Evolutionary conservation across 2,329 filamentous ascomycete genomes (phyloP).

Genomic region (Sclerotinia spermophila): DNA sequence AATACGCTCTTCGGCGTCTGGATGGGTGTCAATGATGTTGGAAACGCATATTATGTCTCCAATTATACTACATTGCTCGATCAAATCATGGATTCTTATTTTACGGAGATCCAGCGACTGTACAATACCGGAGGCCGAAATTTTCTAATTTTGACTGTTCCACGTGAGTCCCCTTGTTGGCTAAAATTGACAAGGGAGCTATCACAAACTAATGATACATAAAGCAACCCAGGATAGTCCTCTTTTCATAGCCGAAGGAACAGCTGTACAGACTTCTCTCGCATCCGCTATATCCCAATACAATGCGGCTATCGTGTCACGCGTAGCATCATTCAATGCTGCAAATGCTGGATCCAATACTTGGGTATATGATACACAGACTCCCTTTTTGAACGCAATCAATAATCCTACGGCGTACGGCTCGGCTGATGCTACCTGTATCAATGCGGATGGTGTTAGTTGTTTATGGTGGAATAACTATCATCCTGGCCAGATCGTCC

Average conservation of each 20-base stretch:
- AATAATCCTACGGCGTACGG: neutral
- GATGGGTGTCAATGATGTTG: conserved; percentile 10
- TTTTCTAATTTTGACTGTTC: neutral
- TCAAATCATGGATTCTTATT: conserved; percentile 3
- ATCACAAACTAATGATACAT: neutral
- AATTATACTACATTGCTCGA: neutral
- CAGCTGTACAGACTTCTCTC: neutral
- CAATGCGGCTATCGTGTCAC: neutral
- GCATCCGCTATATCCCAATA: neutral
- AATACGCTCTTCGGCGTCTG: neutral
- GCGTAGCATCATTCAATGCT: neutral
- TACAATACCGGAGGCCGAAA: neutral
- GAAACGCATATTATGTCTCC: neutral
- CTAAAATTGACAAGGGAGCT: no score
- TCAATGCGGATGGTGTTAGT: neutral
- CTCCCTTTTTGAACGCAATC: neutral
- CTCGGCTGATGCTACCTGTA: neutral
- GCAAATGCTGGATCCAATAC: neutral
- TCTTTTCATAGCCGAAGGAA: neutral
- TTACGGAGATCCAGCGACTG: neutral
- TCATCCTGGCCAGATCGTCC: neutral
- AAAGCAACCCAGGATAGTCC: conserved; percentile 2
- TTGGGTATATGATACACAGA: conserved; percentile 2
- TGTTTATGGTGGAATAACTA: conserved; percentile 7
- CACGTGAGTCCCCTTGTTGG: neutral